phyloP scores from a whole-genome alignment of 805 yeast species.

The Torulaspora delbrueckii region DNA sequence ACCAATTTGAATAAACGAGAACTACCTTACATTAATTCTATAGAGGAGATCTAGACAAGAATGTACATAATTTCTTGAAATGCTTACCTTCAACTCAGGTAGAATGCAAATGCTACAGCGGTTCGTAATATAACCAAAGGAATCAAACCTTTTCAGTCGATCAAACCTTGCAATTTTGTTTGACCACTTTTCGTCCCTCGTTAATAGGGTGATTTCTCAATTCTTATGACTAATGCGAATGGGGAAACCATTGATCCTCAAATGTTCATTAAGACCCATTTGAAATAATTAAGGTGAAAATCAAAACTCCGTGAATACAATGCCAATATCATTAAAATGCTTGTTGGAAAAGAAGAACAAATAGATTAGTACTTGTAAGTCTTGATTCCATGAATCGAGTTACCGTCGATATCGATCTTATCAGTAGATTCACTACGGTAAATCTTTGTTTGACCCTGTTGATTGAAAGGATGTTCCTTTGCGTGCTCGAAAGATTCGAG shows the following conservation, averaged over 20 bases:
- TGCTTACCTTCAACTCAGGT: slow-evolving; percentile 1
- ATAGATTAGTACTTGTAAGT: slow-evolving; percentile 27
- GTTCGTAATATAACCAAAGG: slow-evolving; percentile 13
- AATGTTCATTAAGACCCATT: slow-evolving; percentile 23
- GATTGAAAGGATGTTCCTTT: slow-evolving; percentile 46
- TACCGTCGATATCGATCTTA: slow-evolving; percentile 31
- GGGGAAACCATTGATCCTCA: slow-evolving; percentile 28
- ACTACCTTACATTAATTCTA: background rate
- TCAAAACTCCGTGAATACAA: slow-evolving; percentile 14
- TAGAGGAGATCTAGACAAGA: slow-evolving; percentile 4
- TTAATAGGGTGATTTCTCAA: slow-evolving; percentile 27
- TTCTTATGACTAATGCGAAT: background rate
- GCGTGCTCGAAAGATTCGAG: slow-evolving; percentile 54
- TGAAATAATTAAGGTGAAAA: slow-evolving; percentile 9
- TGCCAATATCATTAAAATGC: slow-evolving; percentile 20
- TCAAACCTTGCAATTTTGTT: background rate
- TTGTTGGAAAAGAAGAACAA: background rate
- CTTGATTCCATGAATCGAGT: slow-evolving; percentile 31
- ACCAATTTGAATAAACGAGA: background rate
- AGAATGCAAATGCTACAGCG: background rate
- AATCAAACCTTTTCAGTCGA: slow-evolving; percentile 35
- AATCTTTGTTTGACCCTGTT: slow-evolving; percentile 45
- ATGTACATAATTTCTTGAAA: background rate
- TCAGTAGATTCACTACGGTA: slow-evolving; percentile 40
- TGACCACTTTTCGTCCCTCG: slow-evolving; percentile 34